These are phyloP conservation scores for Epichloe typhina DNA, from an alignment of 2,329 filamentous ascomycete genomes.

Conservation along the genomic window DNA sequence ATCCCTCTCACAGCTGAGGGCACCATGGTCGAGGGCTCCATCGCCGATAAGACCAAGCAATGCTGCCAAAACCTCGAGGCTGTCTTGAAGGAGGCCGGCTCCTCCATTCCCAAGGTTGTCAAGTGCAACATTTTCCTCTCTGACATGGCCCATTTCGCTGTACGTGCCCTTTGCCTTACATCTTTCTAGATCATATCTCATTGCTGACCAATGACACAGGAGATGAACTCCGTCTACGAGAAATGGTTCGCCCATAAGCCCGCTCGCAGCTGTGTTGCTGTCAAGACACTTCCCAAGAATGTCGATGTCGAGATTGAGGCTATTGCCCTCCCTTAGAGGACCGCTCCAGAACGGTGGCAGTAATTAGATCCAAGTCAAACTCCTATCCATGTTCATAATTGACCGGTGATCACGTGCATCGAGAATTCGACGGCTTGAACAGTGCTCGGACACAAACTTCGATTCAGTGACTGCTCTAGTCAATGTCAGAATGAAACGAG, in stretches of 20 bases:
- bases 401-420: not conserved
- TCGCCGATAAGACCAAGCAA: constrained; percentile 48
- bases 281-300: constrained; percentile 76
- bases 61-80: constrained; percentile 69
- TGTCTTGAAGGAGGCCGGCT: constrained; percentile 72
- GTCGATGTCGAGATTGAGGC: constrained; percentile 86
- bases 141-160: constrained; percentile 78
- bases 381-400: not conserved
- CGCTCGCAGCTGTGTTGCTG: constrained; percentile 78
- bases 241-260: constrained; percentile 77
- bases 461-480: not conserved
- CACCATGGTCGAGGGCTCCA: constrained; percentile 42
- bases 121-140: constrained; percentile 88
- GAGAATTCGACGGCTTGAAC: not conserved
- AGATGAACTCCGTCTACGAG: constrained; percentile 77
- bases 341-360: not conserved
- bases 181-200: not conserved
- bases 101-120: constrained; percentile 65
- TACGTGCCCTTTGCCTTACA: constrained; percentile 18
- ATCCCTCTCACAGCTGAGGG: constrained; percentile 54
- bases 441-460: not conserved
- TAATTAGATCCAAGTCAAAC: not conserved
- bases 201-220: constrained; percentile 20
- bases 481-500: not conserved
- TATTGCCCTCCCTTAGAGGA: constrained; percentile 52